Percentiles rank a stretch among this genome's conserved stretches.
Evolutionary conservation across 2,329 filamentous ascomycete species (phyloP).

Genomic region (Colletotrichum tofieldiae): DNA sequence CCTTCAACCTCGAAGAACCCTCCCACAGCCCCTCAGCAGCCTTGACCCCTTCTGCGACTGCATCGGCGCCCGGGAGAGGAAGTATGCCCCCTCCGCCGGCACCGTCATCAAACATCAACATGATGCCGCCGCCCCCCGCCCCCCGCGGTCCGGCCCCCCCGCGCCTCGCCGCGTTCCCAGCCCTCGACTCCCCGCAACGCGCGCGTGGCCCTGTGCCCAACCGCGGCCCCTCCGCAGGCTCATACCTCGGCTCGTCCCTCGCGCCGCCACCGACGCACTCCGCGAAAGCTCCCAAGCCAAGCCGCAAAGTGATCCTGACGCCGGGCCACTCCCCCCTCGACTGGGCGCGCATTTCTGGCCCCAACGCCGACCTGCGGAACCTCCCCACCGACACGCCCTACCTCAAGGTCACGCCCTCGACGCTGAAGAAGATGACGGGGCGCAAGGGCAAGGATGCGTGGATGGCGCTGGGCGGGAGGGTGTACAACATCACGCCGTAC

Average conservation of each 20-base stretch:
- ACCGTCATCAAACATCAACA: conserved; percentile 24
- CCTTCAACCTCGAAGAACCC: conserved; percentile 58
- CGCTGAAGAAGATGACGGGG: conserved; percentile 85
- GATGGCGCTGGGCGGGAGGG: conserved; percentile 89
- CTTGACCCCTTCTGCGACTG: conserved; percentile 45
- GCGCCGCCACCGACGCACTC: conserved; percentile 70
- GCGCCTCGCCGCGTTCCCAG: conserved; percentile 42
- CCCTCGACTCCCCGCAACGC: conserved; percentile 47
- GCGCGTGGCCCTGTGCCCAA: conserved; percentile 49
- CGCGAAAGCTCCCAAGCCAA: conserved; percentile 68
- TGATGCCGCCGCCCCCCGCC: conserved; percentile 52
- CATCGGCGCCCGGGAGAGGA: conserved; percentile 43
- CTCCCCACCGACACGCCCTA: conserved; percentile 67
- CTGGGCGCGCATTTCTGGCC: conserved; percentile 86
- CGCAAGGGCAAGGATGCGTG: conserved; percentile 90
- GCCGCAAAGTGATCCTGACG: conserved; percentile 83
- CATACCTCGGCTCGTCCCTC: conserved; percentile 56
- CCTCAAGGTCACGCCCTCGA: conserved; percentile 85
- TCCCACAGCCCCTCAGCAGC: conserved; percentile 30
- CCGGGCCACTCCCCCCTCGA: conserved; percentile 96
- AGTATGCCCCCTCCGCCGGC: conserved; percentile 40
- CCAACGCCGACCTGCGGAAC: conserved; percentile 78
- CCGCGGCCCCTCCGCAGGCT: conserved; percentile 52
- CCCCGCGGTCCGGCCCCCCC: conserved; percentile 44
- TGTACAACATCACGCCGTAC: conserved; percentile 96